These are phyloP conservation scores for Rhododendron molle DNA, from an alignment of 148 eudicot species.

Conservation along the genomic window DNA sequence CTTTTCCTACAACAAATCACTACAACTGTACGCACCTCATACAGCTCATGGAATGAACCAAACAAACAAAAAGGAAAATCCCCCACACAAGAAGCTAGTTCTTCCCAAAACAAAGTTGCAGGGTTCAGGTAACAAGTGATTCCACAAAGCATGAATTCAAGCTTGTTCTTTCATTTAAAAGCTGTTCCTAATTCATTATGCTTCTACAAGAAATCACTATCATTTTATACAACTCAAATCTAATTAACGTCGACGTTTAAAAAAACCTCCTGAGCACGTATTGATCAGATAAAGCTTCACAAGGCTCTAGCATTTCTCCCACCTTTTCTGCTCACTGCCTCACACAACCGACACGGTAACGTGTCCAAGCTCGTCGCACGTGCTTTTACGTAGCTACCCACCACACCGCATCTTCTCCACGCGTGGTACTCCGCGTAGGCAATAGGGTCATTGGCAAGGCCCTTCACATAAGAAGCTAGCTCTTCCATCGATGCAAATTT, in stretches of 20 bases:
- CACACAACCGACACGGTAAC: slow-evolving; percentile 82
- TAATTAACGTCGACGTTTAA: background rate
- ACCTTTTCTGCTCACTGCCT: slow-evolving; percentile 64
- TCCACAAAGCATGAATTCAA: background rate
- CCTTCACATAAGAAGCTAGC: slow-evolving; percentile 66
- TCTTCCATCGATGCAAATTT: slow-evolving; percentile 65
- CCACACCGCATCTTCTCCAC: slow-evolving; percentile 93
- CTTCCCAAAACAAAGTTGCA: background rate
- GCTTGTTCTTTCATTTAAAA: background rate
- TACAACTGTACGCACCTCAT: background rate
- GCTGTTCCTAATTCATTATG: background rate
- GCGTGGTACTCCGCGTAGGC: slow-evolving; percentile 94
- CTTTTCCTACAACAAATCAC: background rate
- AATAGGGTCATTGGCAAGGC: slow-evolving; percentile 73
- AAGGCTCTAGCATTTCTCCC: slow-evolving; percentile 57
- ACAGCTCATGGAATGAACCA: background rate
- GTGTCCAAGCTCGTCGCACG: slow-evolving; percentile 82
- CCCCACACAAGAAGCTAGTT: background rate
- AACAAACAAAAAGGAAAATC: background rate
- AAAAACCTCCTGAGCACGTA: background rate
- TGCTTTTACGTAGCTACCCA: slow-evolving; percentile 63
- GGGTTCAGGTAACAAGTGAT: background rate
- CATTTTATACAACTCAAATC: background rate
- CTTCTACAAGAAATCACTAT: background rate
- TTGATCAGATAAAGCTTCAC: slow-evolving; percentile 14